Evolutionary conservation across 2,329 filamentous ascomycete genomes (phyloP).

Genomic region (Neonectria punicea): DNA sequence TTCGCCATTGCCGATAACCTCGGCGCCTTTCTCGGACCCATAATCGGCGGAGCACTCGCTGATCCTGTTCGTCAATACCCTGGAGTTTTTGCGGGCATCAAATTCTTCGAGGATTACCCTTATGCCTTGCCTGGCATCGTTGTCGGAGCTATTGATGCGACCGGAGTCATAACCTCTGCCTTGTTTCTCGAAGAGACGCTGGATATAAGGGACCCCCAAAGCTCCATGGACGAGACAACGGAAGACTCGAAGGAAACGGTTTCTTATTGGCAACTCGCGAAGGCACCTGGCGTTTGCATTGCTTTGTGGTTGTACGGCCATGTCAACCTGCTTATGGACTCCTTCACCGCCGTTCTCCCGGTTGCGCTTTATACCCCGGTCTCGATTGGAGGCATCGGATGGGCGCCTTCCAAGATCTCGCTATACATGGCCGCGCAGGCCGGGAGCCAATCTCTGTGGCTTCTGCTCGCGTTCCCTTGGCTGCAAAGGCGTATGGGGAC

Average conservation of each 20-base stretch:
- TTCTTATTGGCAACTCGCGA: slow-evolving; percentile 59
- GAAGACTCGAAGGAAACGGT: neutral
- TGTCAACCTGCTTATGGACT: slow-evolving; percentile 71
- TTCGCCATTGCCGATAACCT: slow-evolving; percentile 81
- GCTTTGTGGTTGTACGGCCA: slow-evolving; percentile 75
- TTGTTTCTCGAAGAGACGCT: slow-evolving; percentile 74
- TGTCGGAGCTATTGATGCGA: slow-evolving; percentile 65
- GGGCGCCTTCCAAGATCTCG: slow-evolving; percentile 72
- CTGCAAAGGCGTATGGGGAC: slow-evolving; percentile 75
- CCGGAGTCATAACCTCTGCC: slow-evolving; percentile 60
- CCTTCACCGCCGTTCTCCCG: slow-evolving; percentile 76
- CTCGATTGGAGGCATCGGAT: slow-evolving; percentile 71
- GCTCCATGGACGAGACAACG: slow-evolving; percentile 18
- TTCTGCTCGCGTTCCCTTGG: slow-evolving; percentile 74
- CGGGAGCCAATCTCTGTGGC: slow-evolving; percentile 75
- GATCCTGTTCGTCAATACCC: slow-evolving; percentile 74
- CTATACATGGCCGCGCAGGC: slow-evolving; percentile 73
- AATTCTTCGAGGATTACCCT: slow-evolving; percentile 61
- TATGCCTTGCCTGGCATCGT: slow-evolving; percentile 66
- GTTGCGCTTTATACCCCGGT: slow-evolving; percentile 75
- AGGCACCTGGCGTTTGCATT: slow-evolving; percentile 70
- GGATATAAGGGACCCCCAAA: slow-evolving; percentile 31
- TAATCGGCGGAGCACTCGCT: slow-evolving; percentile 75
- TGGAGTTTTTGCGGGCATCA: slow-evolving; percentile 56
- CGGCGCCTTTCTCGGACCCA: slow-evolving; percentile 77